Base-by-base conservation (phyloP, 106 monocot species). In the Acorus calamus region DNA sequence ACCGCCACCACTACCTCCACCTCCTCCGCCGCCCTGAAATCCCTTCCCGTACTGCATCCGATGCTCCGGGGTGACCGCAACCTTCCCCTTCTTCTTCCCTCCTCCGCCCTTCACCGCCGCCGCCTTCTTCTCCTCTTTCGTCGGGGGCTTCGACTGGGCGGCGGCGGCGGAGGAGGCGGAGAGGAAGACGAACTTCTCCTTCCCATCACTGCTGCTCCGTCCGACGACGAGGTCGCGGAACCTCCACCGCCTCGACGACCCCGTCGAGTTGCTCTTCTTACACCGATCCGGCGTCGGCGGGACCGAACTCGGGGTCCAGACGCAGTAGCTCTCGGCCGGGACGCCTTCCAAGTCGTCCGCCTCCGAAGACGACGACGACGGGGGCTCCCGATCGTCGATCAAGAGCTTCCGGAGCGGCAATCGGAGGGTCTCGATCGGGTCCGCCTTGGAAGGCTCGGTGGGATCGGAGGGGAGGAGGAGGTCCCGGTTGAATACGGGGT, bases 151-250 rank as follows among this genome's bases (percentile, higher is more conserved):
- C 49, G n/a, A 10, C 6, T 3, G 46, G n/a, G 51, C 11, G 49
- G 50, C 13, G 64, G 4, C 7, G 2, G 8, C 14, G 11, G 4
- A 11, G 28, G 45, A 14, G 3, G 53, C 42, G 7, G 49, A 14
- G 43, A 74, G 48, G 42, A 70, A 53, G 6, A 56, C 51, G 58
- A 84, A 72, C 59, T 80, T 87, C 69, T 80, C 72, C 71, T 81
- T 84, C 13, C 87, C 87, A 46, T 92, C 87, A 66, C 92, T 92
- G 51, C 62, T 77, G 64, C 87, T 84, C 54, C 92, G 70, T 12
- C 71, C 63, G 3, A 74, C 44, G 49, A 91, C 49, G 59, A 90
- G 60, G 47, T 84, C 81, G 44, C 72, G 70, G 11, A 92, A 60
- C 14, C 66, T 57, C 80, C 79, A 81, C 53, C 70, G 14, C 54